Base-by-base conservation (phyloP, 768 basidiomycete genomes). In the Tephrocybe sp. region DNA sequence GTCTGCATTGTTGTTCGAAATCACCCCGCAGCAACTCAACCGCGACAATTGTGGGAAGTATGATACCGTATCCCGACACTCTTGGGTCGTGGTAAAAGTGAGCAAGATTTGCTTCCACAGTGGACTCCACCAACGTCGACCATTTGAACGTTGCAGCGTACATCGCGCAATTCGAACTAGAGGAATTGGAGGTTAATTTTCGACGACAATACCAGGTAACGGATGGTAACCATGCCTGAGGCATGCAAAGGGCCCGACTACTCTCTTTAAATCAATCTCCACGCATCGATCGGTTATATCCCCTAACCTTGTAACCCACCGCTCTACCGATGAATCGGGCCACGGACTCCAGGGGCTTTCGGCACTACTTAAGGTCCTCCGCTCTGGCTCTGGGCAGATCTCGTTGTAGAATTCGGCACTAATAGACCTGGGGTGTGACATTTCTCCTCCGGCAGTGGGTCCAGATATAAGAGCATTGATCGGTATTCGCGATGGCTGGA, bases 381-480 rank as follows among this genome's bases (percentile, higher is more conserved):
- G 60, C 19, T 53, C 51, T 50, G 46, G 41, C 14, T 65, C 62
- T 0, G 76, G 72, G 52, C 83, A 85, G 7, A 77, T 65, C 20
- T 53, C 45, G 5, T 78, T 64, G 54, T 73, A 85, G 49, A 75
- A 81, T 16, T 75, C 71, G 1, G 72, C 67, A 31, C 70, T 77
- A 31, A 84, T 65, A 0, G 82, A 72, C 20, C 69, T 64, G 1
- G 65, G 52, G 4, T 59, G 35, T 5, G 67, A 50, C 55, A 71
- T 66, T 20, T 69, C 66, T 0, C 73, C 79, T 0, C 82, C 82
- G 4, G 80, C 77, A 1, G 75, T 68, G 5, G 80, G 79, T 1
- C 83, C 82, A 0, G 74, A 68, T 12, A 84, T 67, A 54, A 82
- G 78, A 1, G 82, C 79, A 38, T 82, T 80, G 31, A 84, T 57